Base-by-base conservation (phyloP, 2,329 filamentous ascomycete genomes). In the Apiospora rasikravindrae region DNA sequence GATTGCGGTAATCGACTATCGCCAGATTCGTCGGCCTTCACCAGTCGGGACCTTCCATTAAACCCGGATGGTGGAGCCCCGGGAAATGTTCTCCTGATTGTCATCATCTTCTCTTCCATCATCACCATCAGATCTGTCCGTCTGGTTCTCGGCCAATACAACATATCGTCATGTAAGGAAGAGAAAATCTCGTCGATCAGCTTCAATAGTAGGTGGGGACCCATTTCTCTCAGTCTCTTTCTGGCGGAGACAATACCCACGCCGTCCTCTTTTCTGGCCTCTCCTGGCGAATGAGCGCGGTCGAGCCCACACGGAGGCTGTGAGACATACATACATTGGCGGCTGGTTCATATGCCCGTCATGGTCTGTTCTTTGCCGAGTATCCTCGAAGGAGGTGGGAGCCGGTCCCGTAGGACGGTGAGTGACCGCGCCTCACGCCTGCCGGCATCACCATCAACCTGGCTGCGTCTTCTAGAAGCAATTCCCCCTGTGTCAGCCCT, bases 251-350 rank as follows among this genome's bases (percentile, higher is more conserved):
- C 53, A 37, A 61, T 61, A 61, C 19, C 53, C 53, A 61, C 53
- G 53, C n/a, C 16, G 33, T 37, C 29, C 29, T 61, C 53, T 37
- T 37, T 61, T 61, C 53, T 22, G 33, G 13, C 57, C 33, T 64
- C 33, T 11, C 14, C 57, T 40, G 57, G 57, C 57, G 57, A 64
- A 64, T 64, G 33, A 64, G 57, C 57, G 33, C 11, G 19, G 33
- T 14, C 57, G 33, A 40, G 57, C 19, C 57, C 57, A 64, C 57
- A n/a, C 33, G 33, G 16, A 64, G 33, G 29, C 57, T 64, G 57
- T 64, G 57, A 64, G 57, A 64, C 57, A 64, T 64, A 64, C 57
- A 40, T 61, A 61, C 53, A 61, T 61, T 61, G 53, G 53, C 53
- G 53, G 53, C 53, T 22, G 53, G 29, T 61, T 61, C 29, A 61